Evolutionary conservation across 208 protist genomes (phyloP).

Genomic region (Acanthamoeba triangularis): DNA sequence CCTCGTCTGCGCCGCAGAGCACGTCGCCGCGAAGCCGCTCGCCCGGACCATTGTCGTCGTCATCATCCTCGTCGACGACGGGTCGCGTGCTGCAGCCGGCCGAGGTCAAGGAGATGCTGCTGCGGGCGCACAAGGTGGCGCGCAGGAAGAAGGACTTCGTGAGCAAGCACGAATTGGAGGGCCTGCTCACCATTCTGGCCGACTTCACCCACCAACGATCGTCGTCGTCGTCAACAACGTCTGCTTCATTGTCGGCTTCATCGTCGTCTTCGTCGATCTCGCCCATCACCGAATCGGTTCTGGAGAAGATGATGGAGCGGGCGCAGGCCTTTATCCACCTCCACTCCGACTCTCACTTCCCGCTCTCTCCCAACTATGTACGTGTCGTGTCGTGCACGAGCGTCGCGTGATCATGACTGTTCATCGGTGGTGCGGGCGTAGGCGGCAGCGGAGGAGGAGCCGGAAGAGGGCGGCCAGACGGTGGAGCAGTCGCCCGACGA

Average conservation of each 20-base stretch:
- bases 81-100: neutral
- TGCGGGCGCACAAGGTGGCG: neutral
- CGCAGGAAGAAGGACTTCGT: slow-evolving; percentile 15
- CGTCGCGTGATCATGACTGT: neutral
- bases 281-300: neutral
- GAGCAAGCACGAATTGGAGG: neutral
- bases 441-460: neutral
- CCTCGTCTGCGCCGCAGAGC: neutral
- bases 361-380: neutral
- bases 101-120: neutral
- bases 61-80: neutral
- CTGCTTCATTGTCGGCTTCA: neutral
- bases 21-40: too few relatives aligned
- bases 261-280: neutral
- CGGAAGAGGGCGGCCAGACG: neutral
- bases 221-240: neutral
- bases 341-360: neutral
- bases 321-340: neutral
- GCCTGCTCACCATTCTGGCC: slow-evolving; percentile 5
- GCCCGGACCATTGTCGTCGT: neutral
- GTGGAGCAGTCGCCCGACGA: neutral
- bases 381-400: neutral
- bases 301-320: slow-evolving; percentile 19
- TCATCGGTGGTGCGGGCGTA: too few relatives aligned
- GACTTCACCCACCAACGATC: neutral